Percentiles rank a stretch among this genome's conserved stretches.
Evolutionary conservation across 2,329 filamentous ascomycete genomes (phyloP).

Genomic region (Myriosclerotinia curreyana): DNA sequence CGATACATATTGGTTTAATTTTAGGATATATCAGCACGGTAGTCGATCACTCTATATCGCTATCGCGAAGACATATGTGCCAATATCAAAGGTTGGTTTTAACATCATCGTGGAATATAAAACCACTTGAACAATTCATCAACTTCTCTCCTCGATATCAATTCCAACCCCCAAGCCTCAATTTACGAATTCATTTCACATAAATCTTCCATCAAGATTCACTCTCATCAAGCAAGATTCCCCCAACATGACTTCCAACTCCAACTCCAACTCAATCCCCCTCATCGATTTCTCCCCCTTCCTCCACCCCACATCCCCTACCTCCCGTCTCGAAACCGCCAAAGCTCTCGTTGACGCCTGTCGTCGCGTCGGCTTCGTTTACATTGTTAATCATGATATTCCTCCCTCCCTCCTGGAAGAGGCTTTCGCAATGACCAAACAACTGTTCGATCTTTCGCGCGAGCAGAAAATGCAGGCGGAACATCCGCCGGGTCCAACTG

Average conservation of each 20-base stretch:
- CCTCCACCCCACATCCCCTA: constrained; percentile 25
- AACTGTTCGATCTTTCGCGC: constrained; percentile 45
- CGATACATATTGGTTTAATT: not conserved
- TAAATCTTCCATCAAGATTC: not conserved
- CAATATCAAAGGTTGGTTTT: not conserved
- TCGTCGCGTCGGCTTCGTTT: constrained; percentile 47
- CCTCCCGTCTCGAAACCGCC: constrained; percentile 38
- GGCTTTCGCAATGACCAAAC: constrained; percentile 46
- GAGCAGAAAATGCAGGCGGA: constrained; percentile 49
- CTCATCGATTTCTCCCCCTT: constrained; percentile 34
- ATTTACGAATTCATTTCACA: not conserved
- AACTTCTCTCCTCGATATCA: too few relatives aligned
- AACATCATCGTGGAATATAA: not conserved
- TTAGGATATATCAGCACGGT: not conserved
- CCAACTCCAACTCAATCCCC: constrained; percentile 22
- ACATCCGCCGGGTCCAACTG: constrained; percentile 47
- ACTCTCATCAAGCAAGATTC: not conserved
- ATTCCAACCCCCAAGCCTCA: too few relatives aligned
- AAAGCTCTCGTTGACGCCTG: constrained; percentile 44
- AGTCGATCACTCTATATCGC: not conserved
- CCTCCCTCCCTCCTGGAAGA: constrained; percentile 41
- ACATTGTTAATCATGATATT: constrained; percentile 49
- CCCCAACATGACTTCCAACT: not conserved
- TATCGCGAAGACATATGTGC: not conserved
- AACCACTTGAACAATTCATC: not conserved